These are phyloP conservation scores for Scedosporium boydii DNA, from an alignment of 2,329 filamentous ascomycete genomes.

Conservation along the genomic window DNA sequence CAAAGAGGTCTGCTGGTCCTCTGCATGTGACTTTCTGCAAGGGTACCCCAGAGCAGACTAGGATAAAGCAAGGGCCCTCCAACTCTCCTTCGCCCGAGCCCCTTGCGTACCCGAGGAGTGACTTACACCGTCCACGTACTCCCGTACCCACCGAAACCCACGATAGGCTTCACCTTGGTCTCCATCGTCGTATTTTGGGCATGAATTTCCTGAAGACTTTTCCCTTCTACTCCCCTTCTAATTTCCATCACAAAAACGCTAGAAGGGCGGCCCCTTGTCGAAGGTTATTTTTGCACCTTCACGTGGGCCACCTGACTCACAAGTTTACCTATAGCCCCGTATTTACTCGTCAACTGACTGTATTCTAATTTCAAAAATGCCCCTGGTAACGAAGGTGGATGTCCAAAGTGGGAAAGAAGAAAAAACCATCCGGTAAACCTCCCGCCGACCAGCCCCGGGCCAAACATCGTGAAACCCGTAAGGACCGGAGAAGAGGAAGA, in stretches of 20 bases:
- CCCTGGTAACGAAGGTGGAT: neutral
- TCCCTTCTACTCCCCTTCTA: neutral
- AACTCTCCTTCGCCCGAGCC: neutral
- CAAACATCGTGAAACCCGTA: slow-evolving; percentile 1
- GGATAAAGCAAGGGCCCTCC: neutral
- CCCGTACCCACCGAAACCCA: neutral
- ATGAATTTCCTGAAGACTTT: neutral
- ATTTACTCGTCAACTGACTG: too few relatives aligned
- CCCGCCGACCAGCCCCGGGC: neutral
- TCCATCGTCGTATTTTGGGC: neutral
- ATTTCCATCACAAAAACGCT: neutral
- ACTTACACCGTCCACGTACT: neutral
- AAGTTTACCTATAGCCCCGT: neutral
- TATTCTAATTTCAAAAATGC: too few relatives aligned
- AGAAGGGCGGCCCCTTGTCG: neutral
- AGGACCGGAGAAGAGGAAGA: neutral
- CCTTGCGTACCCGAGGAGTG: neutral
- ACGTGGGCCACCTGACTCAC: slow-evolving; percentile 1
- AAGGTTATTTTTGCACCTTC: slow-evolving; percentile 1
- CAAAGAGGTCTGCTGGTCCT: neutral
- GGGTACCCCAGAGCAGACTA: neutral
- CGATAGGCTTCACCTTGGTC: neutral
- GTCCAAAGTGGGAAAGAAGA: neutral
- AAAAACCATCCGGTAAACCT: neutral
- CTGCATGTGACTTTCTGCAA: neutral